A percentile compares a stretch with the other conserved stretches of the same genome.
Evolutionary conservation across 768 basidiomycete species (phyloP).

Genomic region (Tulasnella sp.): DNA sequence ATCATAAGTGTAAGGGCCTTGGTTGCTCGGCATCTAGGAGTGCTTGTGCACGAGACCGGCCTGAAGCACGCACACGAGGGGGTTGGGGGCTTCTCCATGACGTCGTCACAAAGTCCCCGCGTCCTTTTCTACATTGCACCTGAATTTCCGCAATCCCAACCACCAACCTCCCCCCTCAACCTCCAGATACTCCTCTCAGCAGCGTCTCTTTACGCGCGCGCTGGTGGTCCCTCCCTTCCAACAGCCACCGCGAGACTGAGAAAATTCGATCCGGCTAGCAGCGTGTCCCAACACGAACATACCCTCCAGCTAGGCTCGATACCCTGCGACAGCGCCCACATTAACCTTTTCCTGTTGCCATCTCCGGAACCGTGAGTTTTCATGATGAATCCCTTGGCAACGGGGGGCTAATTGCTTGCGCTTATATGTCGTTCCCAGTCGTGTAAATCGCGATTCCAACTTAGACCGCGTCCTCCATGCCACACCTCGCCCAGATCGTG

Average conservation of each 20-base stretch:
- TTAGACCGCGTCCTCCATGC: background rate
- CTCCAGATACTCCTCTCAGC: background rate
- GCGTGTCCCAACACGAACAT: background rate
- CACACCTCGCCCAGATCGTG: constrained; percentile 12
- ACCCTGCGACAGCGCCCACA: background rate
- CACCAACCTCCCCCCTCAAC: background rate
- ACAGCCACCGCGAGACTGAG: background rate
- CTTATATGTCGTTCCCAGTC: background rate
- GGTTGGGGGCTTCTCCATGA: background rate
- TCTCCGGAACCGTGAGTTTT: background rate
- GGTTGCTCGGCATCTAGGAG: background rate
- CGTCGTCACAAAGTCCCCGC: constrained; percentile 6
- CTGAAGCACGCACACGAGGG: background rate
- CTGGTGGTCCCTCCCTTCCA: background rate
- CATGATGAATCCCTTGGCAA: background rate
- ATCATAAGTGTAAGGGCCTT: background rate
- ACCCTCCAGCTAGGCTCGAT: background rate
- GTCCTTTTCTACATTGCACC: background rate
- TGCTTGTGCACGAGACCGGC: background rate
- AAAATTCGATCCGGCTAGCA: background rate
- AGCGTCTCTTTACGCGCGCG: background rate
- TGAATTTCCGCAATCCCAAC: background rate
- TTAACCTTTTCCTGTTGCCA: background rate
- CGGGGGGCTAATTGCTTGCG: background rate
- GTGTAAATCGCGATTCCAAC: background rate